phyloP scores from a whole-genome alignment of 371 early-diverging fungal species.

The Lichtheimia corymbifera region DNA sequence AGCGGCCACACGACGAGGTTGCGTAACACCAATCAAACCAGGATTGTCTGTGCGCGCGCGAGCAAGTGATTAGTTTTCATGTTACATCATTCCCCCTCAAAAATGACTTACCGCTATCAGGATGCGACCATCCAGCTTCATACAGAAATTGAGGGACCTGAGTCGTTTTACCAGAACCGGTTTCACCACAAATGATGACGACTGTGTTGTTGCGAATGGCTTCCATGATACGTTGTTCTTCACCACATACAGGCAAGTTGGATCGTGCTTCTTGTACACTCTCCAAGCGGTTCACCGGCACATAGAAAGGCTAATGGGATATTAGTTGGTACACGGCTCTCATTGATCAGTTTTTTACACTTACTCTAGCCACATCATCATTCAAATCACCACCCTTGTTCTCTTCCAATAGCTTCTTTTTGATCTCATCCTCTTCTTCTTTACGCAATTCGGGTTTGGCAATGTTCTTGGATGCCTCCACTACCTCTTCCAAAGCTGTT shows the following conservation, averaged over 20 bases:
- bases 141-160: slow-evolving; percentile 99
- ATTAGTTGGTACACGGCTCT: not conserved
- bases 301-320: slow-evolving; percentile 68
- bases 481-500: slow-evolving; percentile 45
- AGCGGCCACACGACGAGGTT: slow-evolving; percentile 99
- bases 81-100: not conserved
- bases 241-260: slow-evolving; percentile 86
- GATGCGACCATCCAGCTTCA: slow-evolving; percentile 94
- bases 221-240: slow-evolving; percentile 97
- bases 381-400: slow-evolving; percentile 46
- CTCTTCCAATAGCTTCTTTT: slow-evolving; percentile 33
- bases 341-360: not conserved
- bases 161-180: slow-evolving; percentile 98
- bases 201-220: slow-evolving; percentile 84
- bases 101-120: slow-evolving; percentile 55
- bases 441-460: slow-evolving; percentile 23
- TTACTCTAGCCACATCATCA: slow-evolving; percentile 37
- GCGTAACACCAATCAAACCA: slow-evolving; percentile 96
- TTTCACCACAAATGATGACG: slow-evolving; percentile 95
- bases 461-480: slow-evolving; percentile 43
- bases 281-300: slow-evolving; percentile 74
- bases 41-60: slow-evolving; percentile 52
- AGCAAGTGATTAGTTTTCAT: not conserved
- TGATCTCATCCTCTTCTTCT: slow-evolving; percentile 48
- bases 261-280: slow-evolving; percentile 77